Conservation (phyloP, 2,329 filamentous ascomycete species). For the Cryphonectria naterciae region DNA sequence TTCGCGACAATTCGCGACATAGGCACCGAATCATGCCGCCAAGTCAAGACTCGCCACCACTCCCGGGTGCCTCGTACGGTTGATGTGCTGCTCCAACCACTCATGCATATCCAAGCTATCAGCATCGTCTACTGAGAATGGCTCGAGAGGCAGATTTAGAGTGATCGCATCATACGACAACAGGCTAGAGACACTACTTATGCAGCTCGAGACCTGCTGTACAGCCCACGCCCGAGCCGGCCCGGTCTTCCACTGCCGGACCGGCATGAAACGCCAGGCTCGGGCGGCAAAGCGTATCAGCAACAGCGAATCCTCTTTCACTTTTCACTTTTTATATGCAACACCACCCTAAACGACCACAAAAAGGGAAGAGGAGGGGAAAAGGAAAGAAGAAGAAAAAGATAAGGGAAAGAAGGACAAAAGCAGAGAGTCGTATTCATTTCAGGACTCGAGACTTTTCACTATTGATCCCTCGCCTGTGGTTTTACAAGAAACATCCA, state of each 20-base stretch:
- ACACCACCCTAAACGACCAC: not conserved
- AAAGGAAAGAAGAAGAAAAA: not conserved
- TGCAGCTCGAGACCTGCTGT: not conserved
- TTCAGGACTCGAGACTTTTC: not conserved
- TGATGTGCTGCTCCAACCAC: not conserved
- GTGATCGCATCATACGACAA: not conserved
- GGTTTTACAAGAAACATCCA: not conserved
- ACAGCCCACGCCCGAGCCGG: not conserved
- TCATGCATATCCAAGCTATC: not conserved
- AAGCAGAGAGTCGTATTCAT: not conserved
- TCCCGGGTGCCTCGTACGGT: not conserved
- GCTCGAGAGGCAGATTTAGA: not conserved
- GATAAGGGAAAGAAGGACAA: not conserved
- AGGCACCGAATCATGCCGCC: not conserved
- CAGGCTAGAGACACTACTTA: not conserved
- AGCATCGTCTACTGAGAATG: not conserved
- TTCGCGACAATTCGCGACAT: not conserved
- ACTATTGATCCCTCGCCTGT: not conserved
- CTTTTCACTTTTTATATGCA: not conserved
- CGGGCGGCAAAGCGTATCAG: slow-evolving; percentile 9
- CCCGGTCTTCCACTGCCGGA: slow-evolving; percentile 10
- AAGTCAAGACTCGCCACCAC: not conserved
- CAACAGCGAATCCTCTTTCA: not conserved
- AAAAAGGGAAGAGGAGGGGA: not conserved
- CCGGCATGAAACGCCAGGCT: slow-evolving; percentile 2